Base-by-base conservation (phyloP, 1,139 yeast species). In the Saccharomyces hybrid region DNA sequence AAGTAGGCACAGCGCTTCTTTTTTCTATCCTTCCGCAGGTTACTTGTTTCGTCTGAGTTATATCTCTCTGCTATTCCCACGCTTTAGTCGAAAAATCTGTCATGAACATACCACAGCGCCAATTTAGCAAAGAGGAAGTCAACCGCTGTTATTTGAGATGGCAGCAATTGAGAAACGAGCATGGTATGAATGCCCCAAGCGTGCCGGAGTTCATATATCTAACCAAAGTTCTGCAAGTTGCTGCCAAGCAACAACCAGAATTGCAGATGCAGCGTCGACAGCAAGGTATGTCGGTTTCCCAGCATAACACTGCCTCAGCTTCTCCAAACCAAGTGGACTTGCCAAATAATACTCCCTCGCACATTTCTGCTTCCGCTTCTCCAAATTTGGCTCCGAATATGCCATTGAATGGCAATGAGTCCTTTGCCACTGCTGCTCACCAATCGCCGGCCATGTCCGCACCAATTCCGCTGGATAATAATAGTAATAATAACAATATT, bases 181-280 rank as follows among this genome's bases (percentile, higher is more conserved):
- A 75, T 63, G 87, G 88, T n/a, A 86, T 82, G 50, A 81, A 78
- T 59, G 88, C 83, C 1, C 76, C 77, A 11, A 79, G 78, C 58
- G 80, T 81, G 34, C 83, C 84, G n/a, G 88, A 83, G 69, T 83
- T 79, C 66, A 76, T 79, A 48, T 83, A 80, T 59, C 75, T 82
- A 61, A 79, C 84, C 47, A 82, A 78, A 61, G 73, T 81, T 52
- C 72, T 83, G 57, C 79, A 79, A 63, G 75, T 73, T 52, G 78
- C 83, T 55, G 83, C 83, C 49, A 75, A 72, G 55, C 79, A 76
- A 56, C 79, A 75, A 64, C 75, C 70, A 66, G 66, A 64, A 54
- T 62, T 66, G 14, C 70, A 71, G 49, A 69, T 66, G 52, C 58
- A 56, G 50, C 64, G 61, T 51, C 62, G 58, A 42, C 62, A 60